phyloP scores from a whole-genome alignment of 129 eudicot genomes.

The Sambucus nigra region DNA sequence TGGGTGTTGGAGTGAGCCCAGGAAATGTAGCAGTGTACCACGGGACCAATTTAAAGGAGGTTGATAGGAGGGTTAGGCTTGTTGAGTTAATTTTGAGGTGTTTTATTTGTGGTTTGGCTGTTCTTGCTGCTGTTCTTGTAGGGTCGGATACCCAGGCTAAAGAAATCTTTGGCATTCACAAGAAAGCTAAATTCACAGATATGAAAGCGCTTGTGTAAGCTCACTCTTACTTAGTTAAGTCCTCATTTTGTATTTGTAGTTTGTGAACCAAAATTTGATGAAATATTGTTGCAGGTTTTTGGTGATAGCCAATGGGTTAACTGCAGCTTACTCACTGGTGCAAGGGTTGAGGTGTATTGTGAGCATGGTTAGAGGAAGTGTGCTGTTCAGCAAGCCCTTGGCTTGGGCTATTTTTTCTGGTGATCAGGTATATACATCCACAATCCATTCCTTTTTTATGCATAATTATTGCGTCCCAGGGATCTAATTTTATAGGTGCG shows the following conservation, averaged over 20 bases:
- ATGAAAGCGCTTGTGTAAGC: constrained; percentile 78
- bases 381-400: constrained; percentile 75
- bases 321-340: constrained; percentile 69
- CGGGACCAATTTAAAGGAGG: constrained; percentile 40
- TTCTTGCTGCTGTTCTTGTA: constrained; percentile 61
- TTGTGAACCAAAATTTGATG: background rate
- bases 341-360: constrained; percentile 65
- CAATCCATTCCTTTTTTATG: background rate
- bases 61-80: constrained; percentile 54
- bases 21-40: constrained; percentile 53
- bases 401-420: constrained; percentile 89
- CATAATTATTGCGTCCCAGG: no score
- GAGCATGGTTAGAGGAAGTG: constrained; percentile 63
- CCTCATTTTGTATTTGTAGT: background rate
- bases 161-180: constrained; percentile 49
- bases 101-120: constrained; percentile 43
- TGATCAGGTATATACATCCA: constrained; percentile 49
- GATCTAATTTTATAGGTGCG: no score
- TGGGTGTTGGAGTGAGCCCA: constrained; percentile 68
- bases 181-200: constrained; percentile 63
- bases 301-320: constrained; percentile 72
- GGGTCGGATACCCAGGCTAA: constrained; percentile 66
- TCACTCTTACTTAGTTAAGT: background rate
- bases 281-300: constrained; percentile 44
- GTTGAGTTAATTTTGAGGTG: constrained; percentile 53